phyloP scores from a whole-genome alignment of 805 yeast genomes.

The Sugiyamaella marilandica region DNA sequence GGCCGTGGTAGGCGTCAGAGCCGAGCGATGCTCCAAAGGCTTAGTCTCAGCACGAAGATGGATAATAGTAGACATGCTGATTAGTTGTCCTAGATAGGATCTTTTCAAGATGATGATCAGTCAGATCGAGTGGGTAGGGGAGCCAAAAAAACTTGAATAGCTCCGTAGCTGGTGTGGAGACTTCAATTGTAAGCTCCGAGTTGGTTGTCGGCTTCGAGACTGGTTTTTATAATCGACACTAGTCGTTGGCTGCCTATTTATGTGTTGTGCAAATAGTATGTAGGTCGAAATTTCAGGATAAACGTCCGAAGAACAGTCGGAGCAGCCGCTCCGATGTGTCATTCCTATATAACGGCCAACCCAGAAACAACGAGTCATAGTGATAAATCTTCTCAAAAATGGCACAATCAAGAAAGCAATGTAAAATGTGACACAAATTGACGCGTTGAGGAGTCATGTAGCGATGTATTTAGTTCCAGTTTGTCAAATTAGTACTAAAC shows the following conservation, averaged over 20 bases:
- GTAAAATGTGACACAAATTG: too few species aligned
- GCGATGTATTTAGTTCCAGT: too few species aligned
- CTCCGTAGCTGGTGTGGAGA: too few species aligned
- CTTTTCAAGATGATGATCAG: neutral
- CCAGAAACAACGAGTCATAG: too few species aligned
- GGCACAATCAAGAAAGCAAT: too few species aligned
- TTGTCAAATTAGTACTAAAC: too few species aligned
- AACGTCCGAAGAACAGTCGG: neutral
- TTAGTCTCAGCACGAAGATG: slow-evolving; percentile 96
- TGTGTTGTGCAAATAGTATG: neutral
- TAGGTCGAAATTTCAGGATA: neutral
- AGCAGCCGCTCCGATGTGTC: neutral
- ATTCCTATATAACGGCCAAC: neutral
- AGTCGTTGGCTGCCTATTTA: neutral
- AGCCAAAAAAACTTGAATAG: neutral
- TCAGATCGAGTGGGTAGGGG: neutral
- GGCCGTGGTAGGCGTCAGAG: slow-evolving; percentile 88
- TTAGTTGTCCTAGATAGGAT: slow-evolving; percentile 5
- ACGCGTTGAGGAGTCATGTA: too few species aligned
- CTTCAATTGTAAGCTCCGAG: neutral
- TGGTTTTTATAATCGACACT: neutral
- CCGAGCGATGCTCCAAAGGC: slow-evolving; percentile 96
- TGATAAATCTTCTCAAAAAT: too few species aligned
- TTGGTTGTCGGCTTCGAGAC: neutral
- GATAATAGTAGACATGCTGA: slow-evolving; percentile 44